phyloP scores from a whole-genome alignment of 257 asterid species.

The Solanum chaucha region DNA sequence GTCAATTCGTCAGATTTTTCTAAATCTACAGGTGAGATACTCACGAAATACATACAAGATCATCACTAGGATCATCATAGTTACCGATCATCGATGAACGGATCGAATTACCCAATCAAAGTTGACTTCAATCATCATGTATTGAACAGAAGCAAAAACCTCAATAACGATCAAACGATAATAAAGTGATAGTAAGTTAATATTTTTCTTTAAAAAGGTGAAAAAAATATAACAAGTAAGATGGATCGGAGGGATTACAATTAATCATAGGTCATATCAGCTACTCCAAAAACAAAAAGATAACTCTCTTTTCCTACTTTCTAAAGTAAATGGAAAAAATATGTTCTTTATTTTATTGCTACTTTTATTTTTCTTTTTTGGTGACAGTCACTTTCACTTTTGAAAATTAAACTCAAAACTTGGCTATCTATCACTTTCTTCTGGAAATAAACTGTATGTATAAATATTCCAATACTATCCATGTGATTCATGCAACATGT shows the following conservation, averaged over 20 bases:
- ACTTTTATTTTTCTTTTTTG: neutral
- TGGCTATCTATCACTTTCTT: neutral
- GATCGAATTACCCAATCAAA: no score
- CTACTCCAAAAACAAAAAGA: slow-evolving; percentile 2
- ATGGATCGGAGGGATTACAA: neutral
- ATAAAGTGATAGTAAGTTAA: neutral
- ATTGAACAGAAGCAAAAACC: no score
- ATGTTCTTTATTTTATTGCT: neutral
- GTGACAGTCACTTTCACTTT: neutral
- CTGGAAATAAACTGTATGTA: no score
- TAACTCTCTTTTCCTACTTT: slow-evolving; percentile 8
- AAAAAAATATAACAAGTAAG: neutral
- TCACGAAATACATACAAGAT: no score
- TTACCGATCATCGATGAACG: neutral
- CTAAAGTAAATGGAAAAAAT: neutral
- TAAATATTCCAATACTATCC: neutral
- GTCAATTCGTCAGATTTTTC: neutral
- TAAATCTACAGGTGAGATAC: neutral
- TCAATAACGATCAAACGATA: no score
- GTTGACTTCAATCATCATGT: no score
- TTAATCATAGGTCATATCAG: neutral
- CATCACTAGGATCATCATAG: neutral
- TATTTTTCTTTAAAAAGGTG: neutral
- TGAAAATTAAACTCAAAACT: neutral
- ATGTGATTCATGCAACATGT: neutral